Evolutionary conservation across 805 yeast species (phyloP).

Genomic region (Nakazawaea ernobii): DNA sequence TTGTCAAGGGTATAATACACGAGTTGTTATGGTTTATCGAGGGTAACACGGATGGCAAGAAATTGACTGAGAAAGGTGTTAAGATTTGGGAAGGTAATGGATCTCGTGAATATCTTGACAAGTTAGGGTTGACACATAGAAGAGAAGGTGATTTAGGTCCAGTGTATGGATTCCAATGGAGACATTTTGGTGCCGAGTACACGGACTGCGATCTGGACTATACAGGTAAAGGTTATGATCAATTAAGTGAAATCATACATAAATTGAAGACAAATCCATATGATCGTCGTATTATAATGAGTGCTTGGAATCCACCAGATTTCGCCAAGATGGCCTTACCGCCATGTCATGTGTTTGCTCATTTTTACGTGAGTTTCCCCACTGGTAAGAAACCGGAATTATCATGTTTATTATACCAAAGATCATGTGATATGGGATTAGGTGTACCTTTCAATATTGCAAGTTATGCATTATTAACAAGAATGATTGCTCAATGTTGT

Average conservation of each 20-base stretch:
- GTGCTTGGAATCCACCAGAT: constrained; percentile 99
- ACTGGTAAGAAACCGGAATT: constrained; percentile 53
- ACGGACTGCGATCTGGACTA: constrained; percentile 83
- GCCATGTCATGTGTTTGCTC: constrained; percentile 96
- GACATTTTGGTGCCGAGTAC: constrained; percentile 97
- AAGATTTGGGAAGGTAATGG: constrained; percentile 99
- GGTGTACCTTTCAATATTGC: constrained; percentile 99
- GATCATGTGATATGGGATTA: constrained; percentile 99
- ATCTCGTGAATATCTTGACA: constrained; percentile 82
- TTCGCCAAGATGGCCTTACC: constrained; percentile 93
- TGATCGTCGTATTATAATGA: constrained; percentile 88
- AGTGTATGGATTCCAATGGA: constrained; percentile 98
- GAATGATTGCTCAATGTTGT: constrained; percentile 93
- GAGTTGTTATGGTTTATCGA: constrained; percentile 91
- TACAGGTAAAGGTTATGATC: constrained; percentile 85
- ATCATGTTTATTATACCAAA: constrained; percentile 86
- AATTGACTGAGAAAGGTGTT: constrained; percentile 77
- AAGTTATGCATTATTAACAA: constrained; percentile 86
- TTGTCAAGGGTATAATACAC: constrained; percentile 80
- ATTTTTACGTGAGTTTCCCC: constrained; percentile 90
- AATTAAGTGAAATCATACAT: constrained; percentile 70
- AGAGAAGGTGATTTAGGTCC: constrained; percentile 97
- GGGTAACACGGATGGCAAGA: constrained; percentile 85
- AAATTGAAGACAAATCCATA: constrained; percentile 84
- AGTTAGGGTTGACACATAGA: constrained; percentile 71